Evolutionary conservation across 2,329 filamentous ascomycete genomes (phyloP).

Genomic region (Kalmusia sp.): DNA sequence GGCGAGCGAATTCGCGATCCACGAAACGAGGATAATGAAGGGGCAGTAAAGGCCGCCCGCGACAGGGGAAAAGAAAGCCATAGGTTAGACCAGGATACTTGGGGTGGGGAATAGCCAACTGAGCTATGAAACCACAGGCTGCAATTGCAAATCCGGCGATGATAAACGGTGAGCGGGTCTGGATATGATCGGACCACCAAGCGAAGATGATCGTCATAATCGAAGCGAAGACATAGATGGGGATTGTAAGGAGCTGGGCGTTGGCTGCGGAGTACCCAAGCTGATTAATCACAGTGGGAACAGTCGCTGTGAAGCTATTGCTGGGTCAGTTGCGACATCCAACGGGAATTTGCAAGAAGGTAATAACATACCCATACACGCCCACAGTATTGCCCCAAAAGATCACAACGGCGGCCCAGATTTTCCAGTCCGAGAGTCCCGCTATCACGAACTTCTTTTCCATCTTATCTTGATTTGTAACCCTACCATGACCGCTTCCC

Average conservation of each 20-base stretch:
- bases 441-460: slow-evolving; percentile 56
- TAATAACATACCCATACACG: slow-evolving; percentile 40
- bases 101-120: slow-evolving; percentile 53
- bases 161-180: slow-evolving; percentile 62
- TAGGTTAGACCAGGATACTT: slow-evolving; percentile 55
- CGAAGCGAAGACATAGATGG: slow-evolving; percentile 51
- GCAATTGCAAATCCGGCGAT: slow-evolving; percentile 59
- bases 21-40: slow-evolving; percentile 45
- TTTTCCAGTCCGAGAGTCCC: slow-evolving; percentile 53
- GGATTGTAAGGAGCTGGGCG: slow-evolving; percentile 52
- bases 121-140: slow-evolving; percentile 62
- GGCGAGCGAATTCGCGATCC: slow-evolving; percentile 45
- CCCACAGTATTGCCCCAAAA: slow-evolving; percentile 48
- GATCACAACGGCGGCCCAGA: slow-evolving; percentile 46
- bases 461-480: slow-evolving; percentile 58
- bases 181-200: slow-evolving; percentile 58
- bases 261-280: slow-evolving; percentile 51
- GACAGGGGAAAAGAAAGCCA: slow-evolving; percentile 50
- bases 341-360: background rate
- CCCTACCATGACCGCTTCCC: slow-evolving; percentile 51
- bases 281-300: slow-evolving; percentile 51
- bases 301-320: slow-evolving; percentile 46
- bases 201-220: slow-evolving; percentile 52
- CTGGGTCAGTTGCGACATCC: background rate
- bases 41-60: slow-evolving; percentile 46